Evolutionary conservation across 164 flowering plant genomes (phyloP).

Genomic region (Stephania cephalantha): DNA sequence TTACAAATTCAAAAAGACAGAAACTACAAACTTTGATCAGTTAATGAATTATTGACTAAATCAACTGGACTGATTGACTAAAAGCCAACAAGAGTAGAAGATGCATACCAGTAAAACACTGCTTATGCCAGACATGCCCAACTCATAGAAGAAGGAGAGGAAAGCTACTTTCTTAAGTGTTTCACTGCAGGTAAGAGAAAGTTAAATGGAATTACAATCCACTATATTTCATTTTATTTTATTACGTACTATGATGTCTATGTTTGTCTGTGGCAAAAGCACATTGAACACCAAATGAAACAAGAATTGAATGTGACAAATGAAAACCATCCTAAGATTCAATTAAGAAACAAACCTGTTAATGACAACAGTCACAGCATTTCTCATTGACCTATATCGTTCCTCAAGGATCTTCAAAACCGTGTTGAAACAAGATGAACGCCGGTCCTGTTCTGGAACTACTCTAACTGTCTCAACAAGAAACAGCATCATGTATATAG

Average conservation of each 20-base stretch:
- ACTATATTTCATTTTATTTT: neutral
- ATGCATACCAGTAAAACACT: slow-evolving; percentile 56
- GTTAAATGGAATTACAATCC: neutral
- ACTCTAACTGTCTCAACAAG: slow-evolving; percentile 54
- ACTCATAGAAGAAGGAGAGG: slow-evolving; percentile 74
- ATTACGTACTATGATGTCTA: neutral
- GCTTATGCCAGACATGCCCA: slow-evolving; percentile 91
- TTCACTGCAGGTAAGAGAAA: slow-evolving; percentile 33
- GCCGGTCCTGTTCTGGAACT: slow-evolving; percentile 28
- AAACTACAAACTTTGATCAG: neutral
- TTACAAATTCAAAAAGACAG: too few species aligned
- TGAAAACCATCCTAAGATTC: neutral
- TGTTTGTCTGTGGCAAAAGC: neutral
- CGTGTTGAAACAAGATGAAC: slow-evolving; percentile 24
- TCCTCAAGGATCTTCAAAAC: slow-evolving; percentile 27
- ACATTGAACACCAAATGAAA: neutral
- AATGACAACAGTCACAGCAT: slow-evolving; percentile 44
- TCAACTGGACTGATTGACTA: neutral
- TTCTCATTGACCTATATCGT: slow-evolving; percentile 52
- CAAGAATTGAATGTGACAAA: neutral
- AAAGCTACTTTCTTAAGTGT: slow-evolving; percentile 55
- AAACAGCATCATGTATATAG: slow-evolving; percentile 58
- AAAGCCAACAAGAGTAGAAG: neutral
- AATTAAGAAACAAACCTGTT: slow-evolving; percentile 34
- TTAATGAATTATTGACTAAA: too few species aligned